Percentiles rank a stretch among this genome's conserved stretches.
Evolutionary conservation across 139 green algal genomes (phyloP).

Genomic region (Haematococcus lacustris): DNA sequence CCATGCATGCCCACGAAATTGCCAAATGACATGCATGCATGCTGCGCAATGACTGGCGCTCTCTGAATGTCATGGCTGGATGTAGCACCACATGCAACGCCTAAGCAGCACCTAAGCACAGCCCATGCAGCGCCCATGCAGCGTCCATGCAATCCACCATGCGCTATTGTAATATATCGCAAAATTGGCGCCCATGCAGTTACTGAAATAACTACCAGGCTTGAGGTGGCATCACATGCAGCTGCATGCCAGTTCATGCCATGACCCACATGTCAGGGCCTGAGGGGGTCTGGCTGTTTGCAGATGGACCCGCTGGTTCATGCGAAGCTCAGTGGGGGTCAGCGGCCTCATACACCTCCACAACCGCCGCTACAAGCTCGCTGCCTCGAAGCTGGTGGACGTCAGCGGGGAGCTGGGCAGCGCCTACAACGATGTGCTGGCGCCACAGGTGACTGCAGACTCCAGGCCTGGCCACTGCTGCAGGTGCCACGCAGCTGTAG

Average conservation of each 20-base stretch:
- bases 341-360: not conserved
- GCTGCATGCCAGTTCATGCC: not conserved
- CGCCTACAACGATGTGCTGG: conserved; percentile 69
- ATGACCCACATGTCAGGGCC: not conserved
- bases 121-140: no score
- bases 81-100: no score
- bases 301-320: not conserved
- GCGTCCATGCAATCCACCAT: no score
- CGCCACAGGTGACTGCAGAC: conserved; percentile 29
- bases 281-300: not conserved
- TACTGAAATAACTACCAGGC: no score
- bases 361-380: not conserved
- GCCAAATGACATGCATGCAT: no score
- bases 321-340: not conserved
- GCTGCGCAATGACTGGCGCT: no score
- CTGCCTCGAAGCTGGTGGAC: conserved; percentile 16
- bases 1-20: no score
- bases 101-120: no score
- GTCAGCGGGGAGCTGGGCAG: conserved; percentile 60
- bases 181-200: not conserved
- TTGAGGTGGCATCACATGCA: not conserved
- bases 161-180: not conserved
- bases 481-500: not conserved
- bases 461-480: not conserved
- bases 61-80: no score